A percentile compares a stretch with the other conserved stretches of the same genome.
Evolutionary conservation across 2,329 filamentous ascomycete genomes (phyloP).

Genomic region (Aspergillus intermedius): DNA sequence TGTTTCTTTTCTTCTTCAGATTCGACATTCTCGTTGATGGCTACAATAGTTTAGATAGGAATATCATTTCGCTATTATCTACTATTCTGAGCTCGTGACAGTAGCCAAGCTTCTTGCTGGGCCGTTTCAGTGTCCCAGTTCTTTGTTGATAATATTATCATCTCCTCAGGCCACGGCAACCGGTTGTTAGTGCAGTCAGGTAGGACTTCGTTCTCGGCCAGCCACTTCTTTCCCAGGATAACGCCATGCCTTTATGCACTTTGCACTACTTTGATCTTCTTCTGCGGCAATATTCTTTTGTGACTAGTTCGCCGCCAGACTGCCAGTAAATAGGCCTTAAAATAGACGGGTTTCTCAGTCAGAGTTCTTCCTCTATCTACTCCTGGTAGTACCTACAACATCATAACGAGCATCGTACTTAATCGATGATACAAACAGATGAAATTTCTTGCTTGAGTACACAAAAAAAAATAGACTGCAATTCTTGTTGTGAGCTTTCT

Average conservation of each 20-base stretch:
- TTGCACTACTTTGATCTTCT: background rate
- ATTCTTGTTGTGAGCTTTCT: background rate
- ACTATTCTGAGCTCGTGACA: too few relatives aligned
- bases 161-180: background rate
- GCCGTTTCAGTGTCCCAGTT: background rate
- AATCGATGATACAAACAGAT: background rate
- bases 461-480: background rate
- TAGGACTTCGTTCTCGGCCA: background rate
- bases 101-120: background rate
- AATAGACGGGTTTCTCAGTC: background rate
- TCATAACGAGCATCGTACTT: background rate
- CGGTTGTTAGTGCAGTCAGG: background rate
- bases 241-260: background rate
- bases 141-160: background rate
- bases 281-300: background rate
- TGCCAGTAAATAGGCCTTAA: background rate
- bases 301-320: background rate
- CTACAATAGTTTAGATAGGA: too few relatives aligned
- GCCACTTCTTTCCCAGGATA: background rate
- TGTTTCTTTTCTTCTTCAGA: too few relatives aligned
- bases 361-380: background rate
- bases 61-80: too few relatives aligned
- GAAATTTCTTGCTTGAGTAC: background rate
- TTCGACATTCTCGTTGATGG: too few relatives aligned
- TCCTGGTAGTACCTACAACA: background rate